phyloP scores from a whole-genome alignment of 306 rosid species.

The Trifolium repens region DNA sequence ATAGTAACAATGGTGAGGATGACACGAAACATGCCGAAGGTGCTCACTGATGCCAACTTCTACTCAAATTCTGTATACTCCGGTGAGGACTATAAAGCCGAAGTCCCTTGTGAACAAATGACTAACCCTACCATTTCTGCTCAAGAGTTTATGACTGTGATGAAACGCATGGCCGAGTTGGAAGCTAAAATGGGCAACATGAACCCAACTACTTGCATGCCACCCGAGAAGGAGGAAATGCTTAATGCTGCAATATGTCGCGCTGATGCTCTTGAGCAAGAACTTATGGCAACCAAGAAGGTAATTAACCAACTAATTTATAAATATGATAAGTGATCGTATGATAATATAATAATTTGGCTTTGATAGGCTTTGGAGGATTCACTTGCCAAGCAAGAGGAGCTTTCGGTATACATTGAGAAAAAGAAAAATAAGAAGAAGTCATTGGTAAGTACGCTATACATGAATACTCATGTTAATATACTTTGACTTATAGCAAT shows the following conservation, averaged over 20 bases:
- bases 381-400: conserved; percentile 65
- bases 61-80: conserved; percentile 59
- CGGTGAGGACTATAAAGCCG: conserved; percentile 13
- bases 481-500: too few relatives aligned
- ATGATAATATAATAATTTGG: background rate
- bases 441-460: conserved; percentile 53
- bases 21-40: conserved; percentile 77
- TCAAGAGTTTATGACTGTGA: conserved; percentile 63
- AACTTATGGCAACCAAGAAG: conserved; percentile 75
- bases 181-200: conserved; percentile 70
- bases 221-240: conserved; percentile 78
- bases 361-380: conserved; percentile 74
- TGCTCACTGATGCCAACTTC: conserved; percentile 74
- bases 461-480: background rate
- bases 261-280: conserved; percentile 70
- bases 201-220: conserved; percentile 54
- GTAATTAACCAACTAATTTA: conserved; percentile 39
- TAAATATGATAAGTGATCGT: background rate
- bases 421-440: conserved; percentile 70
- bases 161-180: conserved; percentile 89
- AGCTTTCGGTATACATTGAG: conserved; percentile 68
- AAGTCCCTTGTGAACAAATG: conserved; percentile 41
- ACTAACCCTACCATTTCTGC: conserved; percentile 51
- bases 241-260: conserved; percentile 59
- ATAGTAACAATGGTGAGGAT: conserved; percentile 74